A percentile compares a stretch with the other conserved stretches of the same genome.
phyloP scores from a whole-genome alignment of 176 grass and related monocot genomes.

The Neostapfia colusana region DNA sequence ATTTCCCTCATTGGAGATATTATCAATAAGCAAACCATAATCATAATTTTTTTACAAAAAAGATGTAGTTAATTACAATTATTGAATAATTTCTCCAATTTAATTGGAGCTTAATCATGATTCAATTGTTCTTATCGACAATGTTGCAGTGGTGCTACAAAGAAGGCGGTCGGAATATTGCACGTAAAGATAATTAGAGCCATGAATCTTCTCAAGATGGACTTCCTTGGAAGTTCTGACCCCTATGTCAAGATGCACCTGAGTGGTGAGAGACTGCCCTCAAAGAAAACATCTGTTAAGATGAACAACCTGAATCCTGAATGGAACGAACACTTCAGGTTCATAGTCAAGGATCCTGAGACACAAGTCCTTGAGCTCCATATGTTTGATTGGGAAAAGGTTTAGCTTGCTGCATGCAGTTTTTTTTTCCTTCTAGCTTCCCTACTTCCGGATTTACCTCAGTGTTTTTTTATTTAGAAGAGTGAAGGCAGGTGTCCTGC shows the following conservation, averaged over 20 bases:
- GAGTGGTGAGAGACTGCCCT: conserved; percentile 74
- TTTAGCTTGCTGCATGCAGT: conserved; percentile 45
- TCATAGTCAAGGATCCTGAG: conserved; percentile 87
- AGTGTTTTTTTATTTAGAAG: too few species aligned
- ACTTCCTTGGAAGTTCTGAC: conserved; percentile 94
- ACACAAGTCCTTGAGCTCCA: conserved; percentile 96
- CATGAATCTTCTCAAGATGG: conserved; percentile 93
- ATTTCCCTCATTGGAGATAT: too few species aligned
- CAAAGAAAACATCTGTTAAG: conserved; percentile 91
- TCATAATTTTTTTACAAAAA: background rate
- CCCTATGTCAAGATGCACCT: conserved; percentile 92
- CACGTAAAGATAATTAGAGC: conserved; percentile 81
- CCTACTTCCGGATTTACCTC: background rate
- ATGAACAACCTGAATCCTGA: conserved; percentile 59
- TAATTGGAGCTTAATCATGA: background rate
- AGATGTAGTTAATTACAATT: background rate
- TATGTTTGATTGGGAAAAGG: conserved; percentile 99
- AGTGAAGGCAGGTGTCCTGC: too few species aligned
- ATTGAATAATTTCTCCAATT: background rate
- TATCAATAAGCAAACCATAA: too few species aligned
- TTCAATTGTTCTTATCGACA: conserved; percentile 18
- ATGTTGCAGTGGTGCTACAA: conserved; percentile 73
- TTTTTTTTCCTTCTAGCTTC: conserved; percentile 8
- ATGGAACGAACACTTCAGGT: conserved; percentile 96
- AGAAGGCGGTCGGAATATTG: conserved; percentile 85